Conservation (phyloP, 495 filamentous ascomycete genomes). For the Penicillium paradoxum region DNA sequence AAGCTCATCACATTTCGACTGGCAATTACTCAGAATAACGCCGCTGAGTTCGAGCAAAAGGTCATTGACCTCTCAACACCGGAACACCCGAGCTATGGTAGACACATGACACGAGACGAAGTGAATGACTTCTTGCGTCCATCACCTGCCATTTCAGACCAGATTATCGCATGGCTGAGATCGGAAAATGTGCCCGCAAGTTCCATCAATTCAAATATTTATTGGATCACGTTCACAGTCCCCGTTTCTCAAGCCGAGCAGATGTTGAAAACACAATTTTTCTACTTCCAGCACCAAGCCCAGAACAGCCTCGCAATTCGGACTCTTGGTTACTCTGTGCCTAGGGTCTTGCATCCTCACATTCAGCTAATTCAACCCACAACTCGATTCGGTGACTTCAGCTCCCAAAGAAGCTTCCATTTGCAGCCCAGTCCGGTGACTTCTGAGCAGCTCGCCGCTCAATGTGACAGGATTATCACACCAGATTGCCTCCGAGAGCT, state of each 20-base stretch:
- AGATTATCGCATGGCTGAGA: conserved; percentile 48
- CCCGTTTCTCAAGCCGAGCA: conserved; percentile 48
- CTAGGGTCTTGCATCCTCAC: conserved; percentile 39
- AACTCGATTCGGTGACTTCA: conserved; percentile 44
- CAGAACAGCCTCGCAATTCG: conserved; percentile 40
- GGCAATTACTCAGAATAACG: conserved; percentile 48
- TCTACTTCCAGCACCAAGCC: conserved; percentile 40
- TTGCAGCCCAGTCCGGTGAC: conserved; percentile 23
- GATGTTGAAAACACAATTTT: conserved; percentile 53
- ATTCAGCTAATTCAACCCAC: conserved; percentile 54
- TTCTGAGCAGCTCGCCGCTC: conserved; percentile 24
- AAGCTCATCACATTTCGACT: conserved; percentile 49
- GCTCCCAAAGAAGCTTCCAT: conserved; percentile 17
- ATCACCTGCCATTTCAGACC: conserved; percentile 31
- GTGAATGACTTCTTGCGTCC: conserved; percentile 48
- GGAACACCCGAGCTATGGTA: conserved; percentile 54
- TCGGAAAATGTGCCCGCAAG: conserved; percentile 37
- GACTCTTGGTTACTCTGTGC: conserved; percentile 56
- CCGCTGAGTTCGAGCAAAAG: conserved; percentile 52
- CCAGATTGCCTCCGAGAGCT: conserved; percentile 55
- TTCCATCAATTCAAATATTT: conserved; percentile 43
- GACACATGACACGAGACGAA: conserved; percentile 57
- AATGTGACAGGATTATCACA: conserved; percentile 48
- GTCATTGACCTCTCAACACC: conserved; percentile 62
- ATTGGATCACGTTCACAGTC: conserved; percentile 54